Evolutionary conservation across 495 filamentous ascomycete species (phyloP).

Genomic region (Aspergillus diversus): DNA sequence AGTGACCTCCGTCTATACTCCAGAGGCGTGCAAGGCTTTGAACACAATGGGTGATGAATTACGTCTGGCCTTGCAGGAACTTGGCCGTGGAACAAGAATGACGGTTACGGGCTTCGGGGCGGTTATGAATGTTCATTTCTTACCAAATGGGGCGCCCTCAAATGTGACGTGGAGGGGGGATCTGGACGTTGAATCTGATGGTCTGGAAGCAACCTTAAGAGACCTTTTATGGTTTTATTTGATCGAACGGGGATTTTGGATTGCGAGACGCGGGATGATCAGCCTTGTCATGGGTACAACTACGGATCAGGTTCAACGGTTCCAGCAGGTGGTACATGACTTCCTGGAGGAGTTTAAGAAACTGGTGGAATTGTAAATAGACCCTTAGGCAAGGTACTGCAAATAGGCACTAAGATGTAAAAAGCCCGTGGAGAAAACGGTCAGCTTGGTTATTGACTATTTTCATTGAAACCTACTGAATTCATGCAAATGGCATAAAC

Average conservation of each 20-base stretch:
- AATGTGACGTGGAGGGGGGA: background rate
- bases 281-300: slow-evolving; percentile 47
- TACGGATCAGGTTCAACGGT: slow-evolving; percentile 42
- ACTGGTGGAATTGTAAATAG: slow-evolving; percentile 5
- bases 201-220: slow-evolving; percentile 30
- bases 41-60: slow-evolving; percentile 26
- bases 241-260: slow-evolving; percentile 52
- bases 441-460: too few species aligned
- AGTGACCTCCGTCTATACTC: slow-evolving; percentile 18
- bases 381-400: too few species aligned
- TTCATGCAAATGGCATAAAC: too few species aligned
- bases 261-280: slow-evolving; percentile 44
- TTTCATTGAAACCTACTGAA: too few species aligned
- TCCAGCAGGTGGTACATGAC: slow-evolving; percentile 22
- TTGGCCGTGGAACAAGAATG: slow-evolving; percentile 23
- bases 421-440: too few species aligned
- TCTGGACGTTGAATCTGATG: background rate
- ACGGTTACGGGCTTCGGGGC: slow-evolving; percentile 25
- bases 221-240: slow-evolving; percentile 56
- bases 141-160: slow-evolving; percentile 24
- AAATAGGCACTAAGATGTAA: too few species aligned
- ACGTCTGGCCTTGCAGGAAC: slow-evolving; percentile 7
- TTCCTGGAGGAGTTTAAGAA: slow-evolving; percentile 11
- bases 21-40: slow-evolving; percentile 21
- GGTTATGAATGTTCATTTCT: slow-evolving; percentile 25